Evolutionary conservation across 202 grass and related monocot species (phyloP), one percentile per base, ranked within the genome.

Genomic region (Zizania palustris): DNA sequence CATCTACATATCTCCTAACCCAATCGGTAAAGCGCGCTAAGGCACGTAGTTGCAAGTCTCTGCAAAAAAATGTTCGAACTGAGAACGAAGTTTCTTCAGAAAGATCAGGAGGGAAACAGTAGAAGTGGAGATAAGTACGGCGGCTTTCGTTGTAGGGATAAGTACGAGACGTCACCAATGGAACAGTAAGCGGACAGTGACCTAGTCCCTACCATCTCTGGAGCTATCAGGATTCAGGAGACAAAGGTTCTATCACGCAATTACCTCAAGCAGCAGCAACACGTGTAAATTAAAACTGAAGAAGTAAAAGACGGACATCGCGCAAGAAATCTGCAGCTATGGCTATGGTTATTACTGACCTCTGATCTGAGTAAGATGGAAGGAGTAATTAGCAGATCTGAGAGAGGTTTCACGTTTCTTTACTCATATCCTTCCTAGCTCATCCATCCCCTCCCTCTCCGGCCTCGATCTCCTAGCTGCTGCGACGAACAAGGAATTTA

Each of bases 301-400:
- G 66, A 86, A 82, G 66, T 77, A 64, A 37, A 48, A 3, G 57
- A 84, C 70, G n/a, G n/a, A 75, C 34, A 50, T 42, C 19, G 54
- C 73, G 64, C 85, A 78, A 66, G 80, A 70, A 80, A 83, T 87
- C 77, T 56, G 70, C n/a, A 34, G 77, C 66, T 28, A 28, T 28
- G 15, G 21, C 55, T 4, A 55, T 43, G 9, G 64, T 3, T 8
- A 49, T 3, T 8, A 49, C 55, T 70, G 41, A 69, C 78, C 57
- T 83, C 65, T 80, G 66, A 56, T 50, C 11, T 67, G 33, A 13
- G 62, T 22, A 38, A 58, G 34, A 67, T 42, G 4, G 11, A 44
- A n/a, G 59, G 18, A 60, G 12, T 12, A 16, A 22, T 39, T 45
- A 21, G 48, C 80, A 84, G 85, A 84, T 88, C 85, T 80, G 63